Base-by-base conservation (phyloP, 176 grass and related monocot genomes). In the Dactylis glomerata region DNA sequence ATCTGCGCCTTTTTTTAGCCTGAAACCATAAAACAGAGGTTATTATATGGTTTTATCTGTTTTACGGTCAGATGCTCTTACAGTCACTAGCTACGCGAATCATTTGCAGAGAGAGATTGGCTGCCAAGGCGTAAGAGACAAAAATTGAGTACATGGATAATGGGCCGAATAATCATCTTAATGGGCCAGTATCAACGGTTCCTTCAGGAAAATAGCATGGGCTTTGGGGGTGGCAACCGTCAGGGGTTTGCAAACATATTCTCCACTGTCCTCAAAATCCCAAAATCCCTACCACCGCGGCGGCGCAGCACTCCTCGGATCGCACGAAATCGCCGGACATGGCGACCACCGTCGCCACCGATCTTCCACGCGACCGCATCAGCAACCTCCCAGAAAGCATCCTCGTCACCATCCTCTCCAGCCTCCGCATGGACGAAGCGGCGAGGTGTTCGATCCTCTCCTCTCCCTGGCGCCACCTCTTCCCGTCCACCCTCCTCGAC, bases 391-490 rank as follows among this genome's bases (percentile, higher is more conserved):
- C 78, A 3, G 40, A 34, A 15, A 10, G 22, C 16, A 55, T 83
- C 46, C 80, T 87, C 28, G 31, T 52, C 10, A 10, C 37, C n/a
- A 55, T 87, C 46, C 75, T 87, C 47, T 65, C 63, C 63, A 42
- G 63, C 37, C 85, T 91, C 67, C 16, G 8, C 8, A 61, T 87
- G 27, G 54, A 80, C 5, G 42, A 80, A 3, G 89, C 57, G 57
- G 55, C 80, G 33, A 52, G 56, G 46, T 76, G 50, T 49, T 37
- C 75, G 24, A 32, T 76, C 46, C 76, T 79, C 58, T 47, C 81
- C 41, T 22, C 89, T 37, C 71, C 31, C 32, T 73, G 84, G 68
- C 80, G 37, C 76, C 59, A 67, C 68, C 76, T 72, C 38, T 86
- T 72, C 76, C 38, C 76, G 65, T 57, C 40, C 76, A 79, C 51